Evolutionary conservation across 2,329 filamentous ascomycete genomes (phyloP), one percentile per base, ranked within the genome.

Genomic region (Clonostachys solani): DNA sequence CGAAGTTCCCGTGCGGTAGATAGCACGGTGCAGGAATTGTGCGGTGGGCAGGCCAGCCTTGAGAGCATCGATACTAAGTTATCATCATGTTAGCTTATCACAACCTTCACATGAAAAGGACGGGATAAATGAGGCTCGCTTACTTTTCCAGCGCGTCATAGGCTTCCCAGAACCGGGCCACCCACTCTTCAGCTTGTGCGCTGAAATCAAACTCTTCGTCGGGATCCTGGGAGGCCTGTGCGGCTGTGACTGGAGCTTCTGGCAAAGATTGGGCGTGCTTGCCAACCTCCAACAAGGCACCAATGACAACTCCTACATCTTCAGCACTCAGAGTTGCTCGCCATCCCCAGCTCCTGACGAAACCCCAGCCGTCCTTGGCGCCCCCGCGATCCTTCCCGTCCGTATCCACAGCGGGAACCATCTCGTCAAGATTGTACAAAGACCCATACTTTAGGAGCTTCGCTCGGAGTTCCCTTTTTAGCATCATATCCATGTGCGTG

Each of bases 321-420:
- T 92, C 88, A 6, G 94, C 94, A 51, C 89, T 95, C 23, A 97
- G 75, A 44, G 92, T 96, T 1, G 92, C 92, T 62, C 92, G 87
- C 92, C 92, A 99, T 12, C 94, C 94, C 94, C 94, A 99, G 62
- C 90, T 95, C 49, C 92, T 81, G 16, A 97, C 92, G 61, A 97
- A 99, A 0, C 94, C 92, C 92, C 92, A 97, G 12, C 91, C 92
- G 63, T 96, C 91, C 60, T 92, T 92, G 42, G 83, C 81, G 18
- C 86, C 84, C 16, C 77, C 84, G 45, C 83, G 80, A 53, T 86
- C 83, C 55, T 80, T 80, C 5, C 82, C 84, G 53, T 87, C 85
- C 6, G 85, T 84, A 49, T 87, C 84, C 12, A 85, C 80, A 5
- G 86, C 82, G 2, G 92, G 92, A 0, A 99, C 91, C 59, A 99